These are phyloP conservation scores for Lecanoromycetidae sp. DNA, from an alignment of 2,329 filamentous ascomycete species.

Conservation along the genomic window DNA sequence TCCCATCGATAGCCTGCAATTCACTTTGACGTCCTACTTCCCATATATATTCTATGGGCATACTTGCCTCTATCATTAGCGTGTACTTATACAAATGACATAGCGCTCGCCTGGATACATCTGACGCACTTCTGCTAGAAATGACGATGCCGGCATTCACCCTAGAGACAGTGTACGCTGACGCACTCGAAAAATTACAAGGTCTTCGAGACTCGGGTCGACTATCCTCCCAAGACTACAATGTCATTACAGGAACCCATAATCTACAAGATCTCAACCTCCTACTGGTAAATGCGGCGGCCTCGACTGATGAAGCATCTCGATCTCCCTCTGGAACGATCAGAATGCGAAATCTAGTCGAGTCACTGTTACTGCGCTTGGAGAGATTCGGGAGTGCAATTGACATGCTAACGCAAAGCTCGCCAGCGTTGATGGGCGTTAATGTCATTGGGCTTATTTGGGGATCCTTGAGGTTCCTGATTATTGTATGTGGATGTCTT, in stretches of 20 bases:
- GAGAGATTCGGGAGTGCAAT: constrained; percentile 2
- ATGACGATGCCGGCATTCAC: too few species aligned
- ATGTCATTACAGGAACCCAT: neutral
- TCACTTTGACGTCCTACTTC: too few species aligned
- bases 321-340: too few species aligned
- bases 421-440: neutral
- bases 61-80: too few species aligned
- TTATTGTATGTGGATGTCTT: too few species aligned
- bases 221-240: neutral
- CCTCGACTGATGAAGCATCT: neutral
- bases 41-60: too few species aligned
- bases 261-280: neutral
- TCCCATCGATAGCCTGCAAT: too few species aligned
- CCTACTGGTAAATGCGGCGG: neutral
- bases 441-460: neutral
- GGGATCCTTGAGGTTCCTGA: constrained; percentile 1
- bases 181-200: neutral
- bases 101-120: too few species aligned
- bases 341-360: neutral
- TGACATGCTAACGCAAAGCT: constrained; percentile 1
- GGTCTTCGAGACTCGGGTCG: neutral
- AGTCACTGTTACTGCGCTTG: neutral
- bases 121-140: too few species aligned
- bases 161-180: constrained; percentile 3
- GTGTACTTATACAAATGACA: too few species aligned